phyloP scores from a whole-genome alignment of 2,329 filamentous ascomycete species.

The Juglanconis sp. region DNA sequence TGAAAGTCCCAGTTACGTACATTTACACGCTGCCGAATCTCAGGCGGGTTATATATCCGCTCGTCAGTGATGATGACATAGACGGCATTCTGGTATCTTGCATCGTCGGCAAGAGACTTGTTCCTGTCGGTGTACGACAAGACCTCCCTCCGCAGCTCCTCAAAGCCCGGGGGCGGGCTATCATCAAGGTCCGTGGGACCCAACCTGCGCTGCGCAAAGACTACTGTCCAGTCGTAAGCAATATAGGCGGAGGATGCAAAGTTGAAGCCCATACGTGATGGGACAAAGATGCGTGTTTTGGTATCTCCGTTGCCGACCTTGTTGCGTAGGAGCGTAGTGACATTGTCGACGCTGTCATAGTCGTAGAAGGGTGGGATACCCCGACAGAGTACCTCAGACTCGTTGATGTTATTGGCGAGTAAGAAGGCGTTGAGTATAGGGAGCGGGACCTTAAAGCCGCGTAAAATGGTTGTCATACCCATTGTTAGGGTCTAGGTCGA shows the following conservation, averaged over 20 bases:
- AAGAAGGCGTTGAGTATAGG: constrained; percentile 2
- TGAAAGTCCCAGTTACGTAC: background rate
- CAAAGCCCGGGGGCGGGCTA: background rate
- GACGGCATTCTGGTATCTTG: background rate
- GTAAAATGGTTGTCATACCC: background rate
- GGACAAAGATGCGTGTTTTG: constrained; percentile 6
- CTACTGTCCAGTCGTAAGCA: constrained; percentile 3
- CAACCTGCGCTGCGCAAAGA: background rate
- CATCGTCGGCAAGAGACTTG: background rate
- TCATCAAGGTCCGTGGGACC: background rate
- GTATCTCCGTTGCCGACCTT: background rate
- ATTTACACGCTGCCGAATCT: background rate
- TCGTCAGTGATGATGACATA: constrained; percentile 4
- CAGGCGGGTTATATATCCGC: background rate
- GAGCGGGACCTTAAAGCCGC: constrained; percentile 9
- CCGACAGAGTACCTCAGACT: background rate
- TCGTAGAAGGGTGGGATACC: constrained; percentile 3
- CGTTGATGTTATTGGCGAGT: background rate
- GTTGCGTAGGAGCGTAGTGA: constrained; percentile 2
- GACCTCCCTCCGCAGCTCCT: constrained; percentile 3
- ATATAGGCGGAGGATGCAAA: background rate
- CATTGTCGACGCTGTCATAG: background rate
- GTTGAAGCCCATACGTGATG: background rate
- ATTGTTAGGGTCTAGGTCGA: background rate
- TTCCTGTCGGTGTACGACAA: background rate